Conservation (phyloP, 2,329 filamentous ascomycete species). For the Cladophialophora exuberans region DNA sequence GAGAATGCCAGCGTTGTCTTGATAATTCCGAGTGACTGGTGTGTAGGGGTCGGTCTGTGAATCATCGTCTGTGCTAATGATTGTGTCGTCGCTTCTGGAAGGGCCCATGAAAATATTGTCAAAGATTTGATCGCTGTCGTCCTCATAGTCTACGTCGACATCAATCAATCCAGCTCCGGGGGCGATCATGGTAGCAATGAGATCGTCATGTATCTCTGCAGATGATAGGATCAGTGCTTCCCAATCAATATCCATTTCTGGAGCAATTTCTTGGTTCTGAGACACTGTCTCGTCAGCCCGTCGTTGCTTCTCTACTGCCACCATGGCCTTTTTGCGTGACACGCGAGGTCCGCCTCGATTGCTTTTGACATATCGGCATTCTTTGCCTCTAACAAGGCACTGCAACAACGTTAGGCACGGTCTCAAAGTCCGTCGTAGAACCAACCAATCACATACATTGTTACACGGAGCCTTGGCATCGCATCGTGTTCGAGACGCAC, state of each 20-base stretch:
- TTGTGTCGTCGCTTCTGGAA: neutral
- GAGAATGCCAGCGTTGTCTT: slow-evolving; percentile 5
- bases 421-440: neutral
- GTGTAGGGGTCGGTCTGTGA: neutral
- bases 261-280: neutral
- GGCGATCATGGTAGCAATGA: slow-evolving; percentile 16
- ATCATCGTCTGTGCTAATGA: neutral
- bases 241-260: slow-evolving; percentile 7
- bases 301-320: neutral
- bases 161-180: slow-evolving; percentile 16
- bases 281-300: neutral
- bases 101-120: slow-evolving; percentile 10
- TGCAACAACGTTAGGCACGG: slow-evolving; percentile 1
- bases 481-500: slow-evolving; percentile 16
- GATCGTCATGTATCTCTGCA: slow-evolving; percentile 11
- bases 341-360: slow-evolving; percentile 16
- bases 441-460: slow-evolving; percentile 8
- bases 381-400: slow-evolving; percentile 11
- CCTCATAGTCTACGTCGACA: slow-evolving; percentile 6
- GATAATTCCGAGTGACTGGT: slow-evolving; percentile 3
- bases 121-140: slow-evolving; percentile 17
- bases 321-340: slow-evolving; percentile 9
- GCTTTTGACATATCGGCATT: slow-evolving; percentile 16
- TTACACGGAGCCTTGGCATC: slow-evolving; percentile 9
- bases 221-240: slow-evolving; percentile 6